Conservation (phyloP, 2,329 filamentous ascomycete species). For the Lachnellula arida region DNA sequence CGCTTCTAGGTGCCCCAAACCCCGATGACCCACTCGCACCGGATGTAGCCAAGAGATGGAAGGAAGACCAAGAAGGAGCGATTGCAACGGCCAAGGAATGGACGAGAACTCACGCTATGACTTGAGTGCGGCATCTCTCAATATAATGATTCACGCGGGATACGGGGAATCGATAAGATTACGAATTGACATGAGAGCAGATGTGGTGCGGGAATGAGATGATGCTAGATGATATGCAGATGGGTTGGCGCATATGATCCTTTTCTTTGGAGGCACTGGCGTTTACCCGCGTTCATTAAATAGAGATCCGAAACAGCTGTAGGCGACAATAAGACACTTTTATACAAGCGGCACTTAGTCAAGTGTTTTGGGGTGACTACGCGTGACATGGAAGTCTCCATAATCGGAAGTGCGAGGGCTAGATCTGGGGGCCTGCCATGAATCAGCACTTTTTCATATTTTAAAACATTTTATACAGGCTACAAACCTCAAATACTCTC, state of each 20-base stretch:
- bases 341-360: no score
- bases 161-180: background rate
- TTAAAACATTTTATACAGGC: no score
- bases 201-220: background rate
- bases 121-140: slow-evolving; percentile 10
- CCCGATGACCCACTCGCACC: slow-evolving; percentile 98
- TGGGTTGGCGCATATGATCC: slow-evolving; percentile 7
- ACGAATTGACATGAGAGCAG: background rate
- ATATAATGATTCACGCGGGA: slow-evolving; percentile 5
- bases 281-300: slow-evolving; percentile 7
- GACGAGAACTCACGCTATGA: slow-evolving; percentile 53
- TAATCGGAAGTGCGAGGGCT: no score
- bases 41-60: slow-evolving; percentile 97
- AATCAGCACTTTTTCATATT: no score
- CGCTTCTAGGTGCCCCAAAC: slow-evolving; percentile 90
- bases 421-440: no score
- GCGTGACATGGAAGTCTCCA: no score
- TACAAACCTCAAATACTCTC: no score
- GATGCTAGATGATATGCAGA: slow-evolving; percentile 9
- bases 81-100: slow-evolving; percentile 91
- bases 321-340: background rate
- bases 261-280: slow-evolving; percentile 6
- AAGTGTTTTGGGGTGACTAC: no score
- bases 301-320: slow-evolving; percentile 2
- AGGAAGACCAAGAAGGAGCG: slow-evolving; percentile 88